Evolutionary conservation across 208 protist genomes (phyloP).

Genomic region (Leishmania martiniquensis): DNA sequence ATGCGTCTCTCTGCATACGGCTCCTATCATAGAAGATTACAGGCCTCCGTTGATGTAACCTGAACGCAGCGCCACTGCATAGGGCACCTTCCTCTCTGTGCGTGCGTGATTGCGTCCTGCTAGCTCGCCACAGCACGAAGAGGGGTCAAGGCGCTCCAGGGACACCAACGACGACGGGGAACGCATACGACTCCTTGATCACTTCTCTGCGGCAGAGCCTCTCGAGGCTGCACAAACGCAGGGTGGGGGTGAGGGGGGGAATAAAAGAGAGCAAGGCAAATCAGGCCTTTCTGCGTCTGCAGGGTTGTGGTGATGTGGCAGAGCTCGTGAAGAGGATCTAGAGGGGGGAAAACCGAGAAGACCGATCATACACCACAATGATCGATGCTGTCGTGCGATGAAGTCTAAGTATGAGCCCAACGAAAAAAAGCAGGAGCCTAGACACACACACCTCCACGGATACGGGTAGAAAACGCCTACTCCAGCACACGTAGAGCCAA

Average conservation of each 20-base stretch:
- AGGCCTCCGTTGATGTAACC: not conserved
- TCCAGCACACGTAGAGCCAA: no score
- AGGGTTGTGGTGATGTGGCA: not conserved
- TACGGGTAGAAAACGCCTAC: no score
- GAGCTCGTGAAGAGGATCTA: not conserved
- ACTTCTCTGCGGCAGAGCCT: no score
- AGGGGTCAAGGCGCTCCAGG: no score
- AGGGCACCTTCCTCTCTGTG: not conserved
- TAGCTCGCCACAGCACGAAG: no score
- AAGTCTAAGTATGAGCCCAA: not conserved
- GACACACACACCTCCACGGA: no score
- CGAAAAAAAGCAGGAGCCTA: no score
- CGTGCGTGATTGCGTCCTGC: not conserved
- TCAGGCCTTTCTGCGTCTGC: not conserved
- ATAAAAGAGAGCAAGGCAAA: not conserved
- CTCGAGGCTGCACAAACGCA: no score
- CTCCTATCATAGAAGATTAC: not conserved
- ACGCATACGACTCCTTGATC: no score
- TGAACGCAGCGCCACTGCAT: not conserved
- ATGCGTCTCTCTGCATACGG: not conserved
- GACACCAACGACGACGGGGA: no score
- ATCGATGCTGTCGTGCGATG: not conserved
- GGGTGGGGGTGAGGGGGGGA: no score
- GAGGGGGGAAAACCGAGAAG: not conserved
- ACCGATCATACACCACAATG: not conserved